Base-by-base conservation (phyloP, 148 eudicot genomes). In the Vaccinium macrocarpon region DNA sequence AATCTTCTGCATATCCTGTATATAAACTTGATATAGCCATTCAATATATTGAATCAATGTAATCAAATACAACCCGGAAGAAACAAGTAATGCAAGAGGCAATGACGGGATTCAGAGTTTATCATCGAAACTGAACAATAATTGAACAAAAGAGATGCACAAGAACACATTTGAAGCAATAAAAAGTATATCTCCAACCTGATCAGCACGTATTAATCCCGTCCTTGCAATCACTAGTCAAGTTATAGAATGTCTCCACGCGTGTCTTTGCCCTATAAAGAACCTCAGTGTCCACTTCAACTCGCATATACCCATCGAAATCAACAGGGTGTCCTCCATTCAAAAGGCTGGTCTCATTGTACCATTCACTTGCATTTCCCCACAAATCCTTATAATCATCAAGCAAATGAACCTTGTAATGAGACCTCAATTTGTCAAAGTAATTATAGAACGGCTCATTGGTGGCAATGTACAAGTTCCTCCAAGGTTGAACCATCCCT, bases 291-390 rank as follows among this genome's bases (percentile, higher is more conserved):
- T 97, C 99, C 49, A 97, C 97, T 64, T 88, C 99, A 82, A 89
- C 98, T 83, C 99, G 92, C 99, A 97, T 97, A 82, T 95, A 97
- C 8, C 97, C 96, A 90, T 97, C 99, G 82, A 97, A 97, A 42
- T 88, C 88, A 27, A 97, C 96, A 0, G 98, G 97, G 2, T 82
- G 93, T 18, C 96, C 95, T 49, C 90, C 90, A 82, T 97, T 97
- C 61, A 95, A 86, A 61, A 82, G 35, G 16, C 56, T 89, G 7
- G 96, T 93, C 89, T 97, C 97, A 50, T 97, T 97, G 84, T 92
- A 95, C 99, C 99, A 97, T 19, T 95, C 98, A 79, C 99, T 97
- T 21, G 92, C 93, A 84, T 95, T 95, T 74, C 91, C 96, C 99
- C 99, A 95, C 89, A 93, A 68, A 49, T 91, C 90, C 86, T 89